Base-by-base conservation (phyloP, 2,329 filamentous ascomycete species). In the Cryoendolithus antarcticus region DNA sequence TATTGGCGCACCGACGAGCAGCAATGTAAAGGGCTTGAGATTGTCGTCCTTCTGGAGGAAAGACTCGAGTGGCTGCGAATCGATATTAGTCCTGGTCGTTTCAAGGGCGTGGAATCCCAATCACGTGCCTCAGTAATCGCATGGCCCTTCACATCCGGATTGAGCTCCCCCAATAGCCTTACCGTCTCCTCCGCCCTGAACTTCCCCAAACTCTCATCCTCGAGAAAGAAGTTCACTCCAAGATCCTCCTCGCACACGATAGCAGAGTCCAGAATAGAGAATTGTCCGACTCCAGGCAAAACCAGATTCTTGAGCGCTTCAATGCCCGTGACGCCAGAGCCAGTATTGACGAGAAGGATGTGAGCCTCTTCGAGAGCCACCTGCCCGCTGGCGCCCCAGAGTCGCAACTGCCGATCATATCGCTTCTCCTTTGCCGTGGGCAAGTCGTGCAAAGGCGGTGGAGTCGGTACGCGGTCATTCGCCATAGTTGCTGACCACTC, bases 281-380 rank as follows among this genome's bases (percentile, higher is more conserved):
- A 98, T 19, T 77, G 75, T 6, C 91, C 93, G 52, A 96, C 82
- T 3, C 88, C 85, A 41, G 91, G 91, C 6, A 98, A 67, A 2
- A 98, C 84, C n/a, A 98, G 75, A 57, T 98, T 98, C 70, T 98
- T 98, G 45, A 98, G 72, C 0, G 88, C 80, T 62, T 98, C 91
- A 9, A 93, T 73, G 9, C 88, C 91, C 28, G 86, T 83, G 2
- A 86, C 83, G 7, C 89, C 89, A n/a, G 81, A 65, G 2, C 86
- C 82, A 1, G 82, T 84, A 62, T 94, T 95, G 44, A 98, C 67
- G 4, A 98, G 72, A 9, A 96, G 74, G n/a, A 98, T 80, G 50
- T 93, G 83, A 13, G 91, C 84, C 41, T 86, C 77, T 61, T 98
- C 93, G 2, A 98, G 71, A 10, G 88, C 89, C 49, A 81, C 74